Percentiles rank a stretch among this genome's conserved stretches.
phyloP scores from a whole-genome alignment of 352 stramenopile species.

The Phytopythium aichiense region DNA sequence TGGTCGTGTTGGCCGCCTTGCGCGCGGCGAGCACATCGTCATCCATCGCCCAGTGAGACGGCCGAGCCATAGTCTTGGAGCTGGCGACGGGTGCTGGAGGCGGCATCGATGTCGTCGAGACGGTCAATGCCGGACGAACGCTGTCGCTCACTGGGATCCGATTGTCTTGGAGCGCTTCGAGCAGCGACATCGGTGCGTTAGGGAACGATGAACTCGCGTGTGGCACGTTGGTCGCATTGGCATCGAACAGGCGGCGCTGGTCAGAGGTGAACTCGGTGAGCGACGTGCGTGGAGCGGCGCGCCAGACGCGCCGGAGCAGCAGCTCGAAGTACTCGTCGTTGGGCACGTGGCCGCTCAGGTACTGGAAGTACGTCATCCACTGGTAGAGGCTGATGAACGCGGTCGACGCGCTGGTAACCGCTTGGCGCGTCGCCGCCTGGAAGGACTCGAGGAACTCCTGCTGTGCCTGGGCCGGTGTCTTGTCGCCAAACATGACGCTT shows the following conservation, averaged over 20 bases:
- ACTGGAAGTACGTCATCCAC: conserved; percentile 78
- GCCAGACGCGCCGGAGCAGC: conserved; percentile 69
- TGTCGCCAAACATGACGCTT: conserved; percentile 70
- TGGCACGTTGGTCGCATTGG: background rate
- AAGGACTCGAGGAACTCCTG: conserved; percentile 59
- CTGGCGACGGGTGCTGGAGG: conserved; percentile 18
- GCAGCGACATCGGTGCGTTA: conserved; percentile 31
- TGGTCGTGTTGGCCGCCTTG: conserved; percentile 32
- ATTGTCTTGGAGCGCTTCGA: conserved; percentile 50
- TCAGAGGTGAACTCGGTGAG: conserved; percentile 24
- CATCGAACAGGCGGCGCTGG: background rate
- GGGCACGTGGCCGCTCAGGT: conserved; percentile 51
- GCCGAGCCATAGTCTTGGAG: conserved; percentile 6
- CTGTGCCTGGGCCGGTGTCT: conserved; percentile 43
- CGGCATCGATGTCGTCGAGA: conserved; percentile 21
- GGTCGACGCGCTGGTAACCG: conserved; percentile 10
- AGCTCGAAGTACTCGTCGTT: conserved; percentile 80
- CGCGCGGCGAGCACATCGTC: conserved; percentile 31
- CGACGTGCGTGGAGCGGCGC: conserved; percentile 32
- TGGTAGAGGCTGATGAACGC: conserved; percentile 66
- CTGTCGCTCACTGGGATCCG: conserved; percentile 21
- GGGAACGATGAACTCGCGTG: background rate
- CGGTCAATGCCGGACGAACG: conserved; percentile 14
- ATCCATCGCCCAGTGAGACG: conserved; percentile 2
- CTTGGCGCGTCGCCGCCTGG: conserved; percentile 23